A percentile compares a stretch with the other conserved stretches of the same genome.
phyloP scores from a whole-genome alignment of 192 early-diverging fungal genomes.

The Gryganskiella cystojenkinii region DNA sequence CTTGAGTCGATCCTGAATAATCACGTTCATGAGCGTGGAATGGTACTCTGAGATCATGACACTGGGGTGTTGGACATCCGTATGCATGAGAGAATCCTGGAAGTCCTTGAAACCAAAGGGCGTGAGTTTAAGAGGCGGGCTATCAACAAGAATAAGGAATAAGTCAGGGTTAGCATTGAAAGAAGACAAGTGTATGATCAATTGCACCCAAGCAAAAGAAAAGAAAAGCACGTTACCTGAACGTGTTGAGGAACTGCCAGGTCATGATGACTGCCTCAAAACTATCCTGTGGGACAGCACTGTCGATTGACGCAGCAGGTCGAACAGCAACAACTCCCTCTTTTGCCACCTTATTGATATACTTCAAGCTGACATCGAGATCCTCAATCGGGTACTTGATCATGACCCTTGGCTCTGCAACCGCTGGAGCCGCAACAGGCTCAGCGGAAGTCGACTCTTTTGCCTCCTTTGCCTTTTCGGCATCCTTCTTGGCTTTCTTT shows the following conservation, averaged over 20 bases:
- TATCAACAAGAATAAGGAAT: slow-evolving; percentile 2
- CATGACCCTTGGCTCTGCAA: slow-evolving; percentile 43
- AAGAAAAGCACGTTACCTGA: slow-evolving; percentile 57
- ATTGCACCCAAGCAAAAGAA: slow-evolving; percentile 36
- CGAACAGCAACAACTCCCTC: slow-evolving; percentile 38
- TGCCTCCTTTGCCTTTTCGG: slow-evolving; percentile 29
- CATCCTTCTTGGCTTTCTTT: slow-evolving; percentile 52
- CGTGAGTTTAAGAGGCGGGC: slow-evolving; percentile 70
- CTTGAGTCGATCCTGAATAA: slow-evolving; percentile 57
- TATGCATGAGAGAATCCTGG: slow-evolving; percentile 69
- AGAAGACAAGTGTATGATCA: too few relatives aligned
- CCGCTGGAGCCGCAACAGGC: slow-evolving; percentile 4
- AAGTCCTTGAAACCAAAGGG: slow-evolving; percentile 86
- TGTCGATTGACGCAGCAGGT: slow-evolving; percentile 58
- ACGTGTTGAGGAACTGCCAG: slow-evolving; percentile 76
- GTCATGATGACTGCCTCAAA: slow-evolving; percentile 64
- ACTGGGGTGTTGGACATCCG: slow-evolving; percentile 28
- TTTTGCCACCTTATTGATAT: slow-evolving; percentile 2
- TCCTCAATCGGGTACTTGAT: slow-evolving; percentile 90
- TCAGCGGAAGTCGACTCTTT: slow-evolving; percentile 16
- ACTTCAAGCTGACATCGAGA: slow-evolving; percentile 68
- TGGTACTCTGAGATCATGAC: slow-evolving; percentile 62
- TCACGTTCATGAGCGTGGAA: slow-evolving; percentile 58
- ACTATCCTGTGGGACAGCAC: slow-evolving; percentile 56
- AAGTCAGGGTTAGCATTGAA: slow-evolving; percentile 17